Base-by-base conservation (phyloP, 768 basidiomycete species). In the Hericium alpestre region DNA sequence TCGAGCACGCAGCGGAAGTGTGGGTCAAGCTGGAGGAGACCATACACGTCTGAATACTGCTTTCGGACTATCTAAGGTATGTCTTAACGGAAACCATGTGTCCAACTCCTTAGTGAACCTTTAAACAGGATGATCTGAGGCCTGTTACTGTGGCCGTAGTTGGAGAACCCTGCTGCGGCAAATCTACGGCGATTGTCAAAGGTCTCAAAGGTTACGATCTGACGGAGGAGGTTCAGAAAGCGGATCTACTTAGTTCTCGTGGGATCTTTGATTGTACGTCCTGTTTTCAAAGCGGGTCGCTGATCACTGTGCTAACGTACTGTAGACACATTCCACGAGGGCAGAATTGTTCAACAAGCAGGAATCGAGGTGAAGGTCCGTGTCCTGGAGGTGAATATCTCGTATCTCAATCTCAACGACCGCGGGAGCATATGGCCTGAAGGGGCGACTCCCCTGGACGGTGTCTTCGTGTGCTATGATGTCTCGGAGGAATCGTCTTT, bases 401-500 rank as follows among this genome's bases (percentile, higher is more conserved):
- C 73, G 6, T 59, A 64, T 23, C 69, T 70, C 46, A 71, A 72
- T 25, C 27, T 51, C 51, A 63, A 69, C 38, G 62, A 61, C 23
- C 55, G 62, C 32, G 57, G 66, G 39, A 64, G 66, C 47, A 57
- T 65, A 9, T 82, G 82, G 77, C 79, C 86, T 7, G 73, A 77
- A 27, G 73, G 72, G 4, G 71, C 82, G 22, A 84, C 86, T 18
- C 67, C 69, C 16, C 74, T 91, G 53, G 85, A 93, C 60, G 95
- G 87, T 0, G 81, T 86, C 13, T 79, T 96, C 54, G 75, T 96
- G 23, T 96, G 93, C 65, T 96, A 93, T 69, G 89, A 93, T 70
- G 79, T 84, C 10, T 79, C 82, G 0, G 74, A 81, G 57, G 66
- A 67, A 56, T 68, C 72, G 1, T 91, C 91, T 20, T 85, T 90